Base-by-base conservation (phyloP, 129 eudicot species). In the Flaveria linearis region DNA sequence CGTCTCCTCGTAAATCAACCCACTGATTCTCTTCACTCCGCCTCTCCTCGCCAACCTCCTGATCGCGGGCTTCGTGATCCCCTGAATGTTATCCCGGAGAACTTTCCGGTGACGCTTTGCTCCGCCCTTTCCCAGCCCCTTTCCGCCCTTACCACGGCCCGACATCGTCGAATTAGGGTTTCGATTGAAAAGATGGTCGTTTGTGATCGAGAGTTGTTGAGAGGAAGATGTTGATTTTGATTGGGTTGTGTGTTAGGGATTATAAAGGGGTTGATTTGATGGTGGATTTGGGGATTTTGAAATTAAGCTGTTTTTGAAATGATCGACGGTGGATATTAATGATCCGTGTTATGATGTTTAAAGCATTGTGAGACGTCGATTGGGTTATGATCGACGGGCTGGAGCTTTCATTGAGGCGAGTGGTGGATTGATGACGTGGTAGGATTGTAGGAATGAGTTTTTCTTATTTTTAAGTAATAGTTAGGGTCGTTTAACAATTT, bases 31-130 rank as follows among this genome's bases (percentile, higher is more conserved):
- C 74, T 76, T 76, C 53, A 76, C 80, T 2, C 80, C 80, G 0
- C 80, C 80, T 76, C 80, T 66, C 39, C 80, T 76, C 5, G 80
- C 80, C 6, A 76, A 65, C 41, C 80, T 66, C 73, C 80, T 66
- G 65, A 76, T 76, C 7, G 80, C 78, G 33, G 78, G 78, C 25
- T 75, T 75, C 3, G 78, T 75, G 71, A 75, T 75, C 9, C 78
- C 78, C 80, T 76, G 80, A 10, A 76, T 76, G 67, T 76, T 76
- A 68, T 76, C 80, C 43, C 73, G 63, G 42, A 76, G 73, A 22
- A 76, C 80, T 25, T 76, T 76, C 23, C 80, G 66, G 5, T 76
- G 80, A 30, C 80, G 80, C 66, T 76, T 76, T 12, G 80, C 73
- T 65, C 80, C 80, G 22, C 80, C 80, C 74, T 76, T 65, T 10